phyloP scores from a whole-genome alignment of 305 asterid genomes.

The Solanum hybrid region DNA sequence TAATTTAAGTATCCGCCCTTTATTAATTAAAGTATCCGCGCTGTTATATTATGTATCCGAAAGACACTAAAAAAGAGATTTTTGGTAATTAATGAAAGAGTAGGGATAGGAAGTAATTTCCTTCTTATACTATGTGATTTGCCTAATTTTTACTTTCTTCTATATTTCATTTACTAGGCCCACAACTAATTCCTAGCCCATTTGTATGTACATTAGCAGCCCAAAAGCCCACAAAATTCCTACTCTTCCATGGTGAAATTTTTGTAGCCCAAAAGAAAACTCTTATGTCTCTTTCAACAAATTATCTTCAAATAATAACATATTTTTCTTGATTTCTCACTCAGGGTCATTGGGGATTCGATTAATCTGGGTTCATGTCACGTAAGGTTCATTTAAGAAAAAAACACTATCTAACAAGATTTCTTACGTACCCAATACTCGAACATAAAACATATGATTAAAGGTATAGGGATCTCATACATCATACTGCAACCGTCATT shows the following conservation, averaged over 20 bases:
- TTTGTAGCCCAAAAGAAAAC: not conserved
- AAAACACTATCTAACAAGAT: not conserved
- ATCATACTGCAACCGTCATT: not conserved
- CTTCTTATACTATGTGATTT: too few relatives aligned
- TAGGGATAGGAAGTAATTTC: too few relatives aligned
- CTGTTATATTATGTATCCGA: too few relatives aligned
- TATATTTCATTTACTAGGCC: not conserved
- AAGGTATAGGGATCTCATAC: not conserved
- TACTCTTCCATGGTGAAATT: not conserved
- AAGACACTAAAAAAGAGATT: too few relatives aligned
- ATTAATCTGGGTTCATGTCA: not conserved
- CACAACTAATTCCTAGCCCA: not conserved
- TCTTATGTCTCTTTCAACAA: not conserved
- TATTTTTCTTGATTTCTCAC: not conserved
- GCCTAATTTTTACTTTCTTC: too few relatives aligned
- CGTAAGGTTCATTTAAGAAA: not conserved
- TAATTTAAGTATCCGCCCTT: too few relatives aligned
- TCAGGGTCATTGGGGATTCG: not conserved
- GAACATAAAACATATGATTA: not conserved
- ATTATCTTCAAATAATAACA: not conserved
- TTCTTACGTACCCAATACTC: not conserved
- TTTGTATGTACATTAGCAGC: not conserved
- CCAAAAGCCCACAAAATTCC: not conserved
- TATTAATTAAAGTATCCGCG: too few relatives aligned
- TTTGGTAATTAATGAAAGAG: too few relatives aligned